Percentiles rank a stretch among this genome's conserved stretches.
Conservation (phyloP, 2,329 filamentous ascomycete species). For the Pleurostoma richardsiae region DNA sequence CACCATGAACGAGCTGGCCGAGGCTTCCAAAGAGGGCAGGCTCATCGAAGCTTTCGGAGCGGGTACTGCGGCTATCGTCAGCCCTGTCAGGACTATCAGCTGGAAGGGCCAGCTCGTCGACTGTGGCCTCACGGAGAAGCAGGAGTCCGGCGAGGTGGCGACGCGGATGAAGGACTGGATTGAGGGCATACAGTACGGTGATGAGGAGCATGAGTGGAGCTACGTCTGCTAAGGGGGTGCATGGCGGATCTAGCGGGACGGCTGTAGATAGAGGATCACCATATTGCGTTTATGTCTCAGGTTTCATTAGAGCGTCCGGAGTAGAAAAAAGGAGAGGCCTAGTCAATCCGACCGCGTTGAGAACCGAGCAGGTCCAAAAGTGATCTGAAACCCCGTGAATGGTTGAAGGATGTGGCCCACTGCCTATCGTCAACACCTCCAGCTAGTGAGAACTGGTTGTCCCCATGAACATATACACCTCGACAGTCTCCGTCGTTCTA, state of each 20-base stretch:
- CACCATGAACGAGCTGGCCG: conserved; percentile 79
- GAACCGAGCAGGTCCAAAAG: too few relatives aligned
- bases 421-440: not conserved
- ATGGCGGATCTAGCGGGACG: not conserved
- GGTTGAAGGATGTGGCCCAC: not conserved
- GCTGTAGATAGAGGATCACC: not conserved
- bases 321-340: not conserved
- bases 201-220: conserved; percentile 90
- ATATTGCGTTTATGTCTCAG: not conserved
- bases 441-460: not conserved
- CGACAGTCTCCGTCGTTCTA: not conserved
- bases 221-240: conserved; percentile 35
- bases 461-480: not conserved
- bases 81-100: conserved; percentile 81
- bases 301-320: not conserved
- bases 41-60: conserved; percentile 90
- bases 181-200: conserved; percentile 90
- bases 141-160: conserved; percentile 86
- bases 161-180: conserved; percentile 94
- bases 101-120: conserved; percentile 79
- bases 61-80: conserved; percentile 91
- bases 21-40: conserved; percentile 78
- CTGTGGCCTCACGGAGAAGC: conserved; percentile 73
- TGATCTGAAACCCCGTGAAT: too few relatives aligned
- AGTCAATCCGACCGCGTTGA: not conserved